Conservation (phyloP, 2,329 filamentous ascomycete species). For the Ceratocystis eucalypticola region DNA sequence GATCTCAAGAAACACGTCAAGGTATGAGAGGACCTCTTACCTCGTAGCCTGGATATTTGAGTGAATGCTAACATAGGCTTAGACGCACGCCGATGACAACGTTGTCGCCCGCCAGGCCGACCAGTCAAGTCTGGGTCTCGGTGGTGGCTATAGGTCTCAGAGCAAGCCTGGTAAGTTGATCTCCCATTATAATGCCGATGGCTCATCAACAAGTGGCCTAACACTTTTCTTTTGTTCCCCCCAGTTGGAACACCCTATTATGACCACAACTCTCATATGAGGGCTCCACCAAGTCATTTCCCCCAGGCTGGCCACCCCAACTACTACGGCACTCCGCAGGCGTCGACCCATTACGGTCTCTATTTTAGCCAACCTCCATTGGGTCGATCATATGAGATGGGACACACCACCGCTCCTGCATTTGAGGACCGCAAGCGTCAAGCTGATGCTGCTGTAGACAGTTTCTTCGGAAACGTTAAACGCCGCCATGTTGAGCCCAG, state of each 20-base stretch:
- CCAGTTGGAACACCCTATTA: slow-evolving; percentile 42
- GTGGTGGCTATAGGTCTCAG: slow-evolving; percentile 41
- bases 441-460: slow-evolving; percentile 68
- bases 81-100: slow-evolving; percentile 88
- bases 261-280: slow-evolving; percentile 52
- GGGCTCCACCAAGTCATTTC: slow-evolving; percentile 42
- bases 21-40: slow-evolving; percentile 29
- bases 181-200: slow-evolving; percentile 25
- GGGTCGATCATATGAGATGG: slow-evolving; percentile 26
- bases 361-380: slow-evolving; percentile 59
- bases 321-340: slow-evolving; percentile 46
- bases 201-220: slow-evolving; percentile 9
- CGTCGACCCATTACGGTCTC: slow-evolving; percentile 51
- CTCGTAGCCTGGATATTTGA: not conserved
- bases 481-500: slow-evolving; percentile 77
- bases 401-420: slow-evolving; percentile 25
- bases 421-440: slow-evolving; percentile 67
- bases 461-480: slow-evolving; percentile 90
- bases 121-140: slow-evolving; percentile 32
- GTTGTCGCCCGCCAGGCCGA: slow-evolving; percentile 48
- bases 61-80: not conserved
- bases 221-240: slow-evolving; percentile 16
- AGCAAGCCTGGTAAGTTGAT: slow-evolving; percentile 38
- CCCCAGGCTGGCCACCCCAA: slow-evolving; percentile 40
- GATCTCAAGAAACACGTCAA: slow-evolving; percentile 99